Percentiles rank a stretch among this genome's conserved stretches.
phyloP scores from a whole-genome alignment of 192 early-diverging fungal species.

The Rhizophagus sp. region DNA sequence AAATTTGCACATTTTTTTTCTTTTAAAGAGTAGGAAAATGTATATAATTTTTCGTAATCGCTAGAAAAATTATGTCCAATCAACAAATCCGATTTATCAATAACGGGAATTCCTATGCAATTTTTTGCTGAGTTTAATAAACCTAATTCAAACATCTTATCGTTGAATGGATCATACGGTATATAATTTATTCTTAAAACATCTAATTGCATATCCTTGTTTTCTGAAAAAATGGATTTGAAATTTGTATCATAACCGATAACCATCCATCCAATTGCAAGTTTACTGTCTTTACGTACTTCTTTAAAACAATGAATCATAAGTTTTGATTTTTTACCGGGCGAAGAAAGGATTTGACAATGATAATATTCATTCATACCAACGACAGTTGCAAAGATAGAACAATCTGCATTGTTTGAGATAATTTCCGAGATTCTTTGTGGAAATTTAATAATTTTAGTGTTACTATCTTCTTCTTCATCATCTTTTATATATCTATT shows the following conservation, averaged over 20 bases:
- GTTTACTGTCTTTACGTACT: neutral
- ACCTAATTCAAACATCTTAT: too few relatives aligned
- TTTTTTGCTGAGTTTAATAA: neutral
- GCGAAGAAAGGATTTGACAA: neutral
- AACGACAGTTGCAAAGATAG: neutral
- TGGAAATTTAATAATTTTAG: too few relatives aligned
- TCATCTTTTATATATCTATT: too few relatives aligned
- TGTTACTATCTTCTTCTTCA: too few relatives aligned
- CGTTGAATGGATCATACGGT: neutral
- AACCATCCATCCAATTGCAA: neutral
- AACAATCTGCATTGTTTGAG: neutral
- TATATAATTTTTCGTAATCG: neutral
- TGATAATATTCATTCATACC: neutral
- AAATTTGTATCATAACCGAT: neutral
- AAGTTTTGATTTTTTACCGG: neutral
- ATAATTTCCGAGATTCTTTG: neutral
- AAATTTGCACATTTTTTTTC: neutral
- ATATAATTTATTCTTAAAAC: neutral
- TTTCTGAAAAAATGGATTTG: neutral
- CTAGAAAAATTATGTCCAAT: neutral
- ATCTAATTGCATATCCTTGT: neutral
- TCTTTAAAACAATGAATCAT: neutral
- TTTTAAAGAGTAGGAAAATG: neutral
- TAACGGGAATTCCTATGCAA: neutral
- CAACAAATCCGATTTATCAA: neutral